Evolutionary conservation across 1,284 basidiomycete species (phyloP).

Genomic region (Sutorius eximius): DNA sequence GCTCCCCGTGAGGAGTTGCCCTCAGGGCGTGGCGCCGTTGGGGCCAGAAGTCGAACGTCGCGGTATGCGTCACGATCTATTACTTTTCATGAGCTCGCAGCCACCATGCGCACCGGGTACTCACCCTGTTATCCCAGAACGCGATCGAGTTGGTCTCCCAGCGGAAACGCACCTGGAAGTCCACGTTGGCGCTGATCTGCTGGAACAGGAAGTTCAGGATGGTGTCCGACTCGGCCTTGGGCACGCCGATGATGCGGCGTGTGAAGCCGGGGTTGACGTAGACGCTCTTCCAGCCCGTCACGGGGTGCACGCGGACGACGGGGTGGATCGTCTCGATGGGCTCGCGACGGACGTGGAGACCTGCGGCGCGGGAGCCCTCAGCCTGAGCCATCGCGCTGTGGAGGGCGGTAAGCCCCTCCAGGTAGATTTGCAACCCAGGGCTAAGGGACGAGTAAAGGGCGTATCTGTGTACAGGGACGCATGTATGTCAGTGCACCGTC

Average conservation of each 20-base stretch:
- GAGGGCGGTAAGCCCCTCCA: slow-evolving; percentile 63
- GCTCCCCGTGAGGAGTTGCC: slow-evolving; percentile 80
- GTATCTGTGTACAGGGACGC: slow-evolving; percentile 40
- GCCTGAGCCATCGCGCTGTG: slow-evolving; percentile 72
- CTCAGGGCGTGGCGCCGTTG: slow-evolving; percentile 74
- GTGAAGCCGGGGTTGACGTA: slow-evolving; percentile 77
- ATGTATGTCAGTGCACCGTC: slow-evolving; percentile 6
- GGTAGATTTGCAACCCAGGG: slow-evolving; percentile 63
- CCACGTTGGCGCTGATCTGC: slow-evolving; percentile 65
- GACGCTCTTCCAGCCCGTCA: slow-evolving; percentile 78
- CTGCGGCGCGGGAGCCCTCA: slow-evolving; percentile 63
- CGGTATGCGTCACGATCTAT: slow-evolving; percentile 72
- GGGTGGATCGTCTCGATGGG: slow-evolving; percentile 70
- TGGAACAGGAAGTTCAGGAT: slow-evolving; percentile 71
- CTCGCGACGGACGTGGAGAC: slow-evolving; percentile 62
- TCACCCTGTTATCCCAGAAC: slow-evolving; percentile 72
- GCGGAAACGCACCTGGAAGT: slow-evolving; percentile 71
- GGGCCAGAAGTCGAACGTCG: slow-evolving; percentile 78
- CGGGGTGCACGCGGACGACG: slow-evolving; percentile 74
- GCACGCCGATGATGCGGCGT: slow-evolving; percentile 69
- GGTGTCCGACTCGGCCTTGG: slow-evolving; percentile 77
- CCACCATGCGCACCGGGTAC: background rate
- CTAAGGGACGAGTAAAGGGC: slow-evolving; percentile 73
- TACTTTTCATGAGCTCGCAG: slow-evolving; percentile 1
- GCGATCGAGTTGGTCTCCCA: slow-evolving; percentile 71